Evolutionary conservation across 352 stramenopile species (phyloP).

Genomic region (Phytophthora vignae): DNA sequence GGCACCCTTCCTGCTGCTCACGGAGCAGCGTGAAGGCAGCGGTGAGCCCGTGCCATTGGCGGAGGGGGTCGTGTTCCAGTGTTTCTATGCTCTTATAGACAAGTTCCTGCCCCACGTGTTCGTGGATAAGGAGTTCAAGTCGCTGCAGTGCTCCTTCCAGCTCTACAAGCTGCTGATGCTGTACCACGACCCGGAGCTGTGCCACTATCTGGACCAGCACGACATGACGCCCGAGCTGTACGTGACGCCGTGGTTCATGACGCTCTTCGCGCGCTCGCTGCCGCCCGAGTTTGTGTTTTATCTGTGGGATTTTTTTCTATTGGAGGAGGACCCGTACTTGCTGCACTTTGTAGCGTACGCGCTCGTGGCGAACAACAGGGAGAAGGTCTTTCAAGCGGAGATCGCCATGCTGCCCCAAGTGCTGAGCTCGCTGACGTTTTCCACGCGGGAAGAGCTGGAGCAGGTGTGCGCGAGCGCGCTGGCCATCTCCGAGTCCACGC

Average conservation of each 20-base stretch:
- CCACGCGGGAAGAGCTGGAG: slow-evolving; percentile 62
- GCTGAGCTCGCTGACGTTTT: slow-evolving; percentile 78
- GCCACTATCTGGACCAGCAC: slow-evolving; percentile 89
- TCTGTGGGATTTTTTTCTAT: slow-evolving; percentile 93
- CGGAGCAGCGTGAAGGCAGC: slow-evolving; percentile 26
- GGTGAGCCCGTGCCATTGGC: slow-evolving; percentile 49
- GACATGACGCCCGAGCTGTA: slow-evolving; percentile 94
- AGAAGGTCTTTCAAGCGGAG: slow-evolving; percentile 69
- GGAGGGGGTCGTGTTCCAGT: slow-evolving; percentile 83
- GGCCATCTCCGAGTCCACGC: slow-evolving; percentile 68
- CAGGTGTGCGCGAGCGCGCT: slow-evolving; percentile 62
- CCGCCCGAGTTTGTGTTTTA: slow-evolving; percentile 76
- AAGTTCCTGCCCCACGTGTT: slow-evolving; percentile 91
- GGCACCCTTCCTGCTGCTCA: slow-evolving; percentile 90
- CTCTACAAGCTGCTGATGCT: slow-evolving; percentile 91
- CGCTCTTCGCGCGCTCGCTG: slow-evolving; percentile 90
- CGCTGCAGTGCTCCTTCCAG: slow-evolving; percentile 93
- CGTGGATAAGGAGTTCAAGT: slow-evolving; percentile 90
- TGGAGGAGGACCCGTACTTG: slow-evolving; percentile 89
- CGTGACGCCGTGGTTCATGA: slow-evolving; percentile 95
- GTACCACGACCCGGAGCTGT: slow-evolving; percentile 93
- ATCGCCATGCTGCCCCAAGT: slow-evolving; percentile 85
- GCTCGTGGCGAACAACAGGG: slow-evolving; percentile 68
- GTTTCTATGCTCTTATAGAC: slow-evolving; percentile 92
- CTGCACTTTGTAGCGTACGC: slow-evolving; percentile 92